Evolutionary conservation across 352 stramenopile species (phyloP), one percentile per base, ranked within the genome.

Genomic region (Globisporangium rhizosaccharum): DNA sequence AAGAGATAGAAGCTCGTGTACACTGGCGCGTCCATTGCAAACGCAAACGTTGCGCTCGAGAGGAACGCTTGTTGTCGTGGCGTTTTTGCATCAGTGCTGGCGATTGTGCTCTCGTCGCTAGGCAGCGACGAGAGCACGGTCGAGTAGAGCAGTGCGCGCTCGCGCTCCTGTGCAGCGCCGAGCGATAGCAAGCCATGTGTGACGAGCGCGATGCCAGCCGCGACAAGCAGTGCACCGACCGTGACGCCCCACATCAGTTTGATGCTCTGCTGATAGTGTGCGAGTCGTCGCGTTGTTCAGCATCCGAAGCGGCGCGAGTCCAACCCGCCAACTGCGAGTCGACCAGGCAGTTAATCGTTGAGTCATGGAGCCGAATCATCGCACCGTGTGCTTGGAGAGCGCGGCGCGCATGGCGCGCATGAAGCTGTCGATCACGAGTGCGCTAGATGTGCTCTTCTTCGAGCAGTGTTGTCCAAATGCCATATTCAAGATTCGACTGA

Each of bases 1-100:
- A 76, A 89, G 10, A 88, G 58, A 56, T 87, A 90, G 33, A 88
- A 82, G 55, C 78, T 87, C 30, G 69, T 64, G 57, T 73, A 76
- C 49, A 71, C 67, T 0, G 75, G 75, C 20, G 71, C 79, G 56
- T 85, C 72, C 63, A 88, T 84, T 2, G 69, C 66, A 47, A 68
- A 67, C 23, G 59, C 70, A 36, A 85, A 81, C 30, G 54, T 59
- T 20, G 64, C 59, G 50, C 54, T 79, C 56, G n/a, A 49, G 4
- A 59, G 62, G 67, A 65, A 78, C 7, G n/a, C 2, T 39, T 39
- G 36, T 3, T 2, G 10, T 28, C 4, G 25, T 23, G 5, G 14
- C 12, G 42, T 57, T 56, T 25, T 50, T 30, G 50, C 37, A 56
- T 36, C 39, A 61, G 42, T 12, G 54, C 58, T 18, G 46, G 26